These are phyloP conservation scores for Lachnellula arida DNA, from an alignment of 2,329 filamentous ascomycete genomes.

Conservation along the genomic window DNA sequence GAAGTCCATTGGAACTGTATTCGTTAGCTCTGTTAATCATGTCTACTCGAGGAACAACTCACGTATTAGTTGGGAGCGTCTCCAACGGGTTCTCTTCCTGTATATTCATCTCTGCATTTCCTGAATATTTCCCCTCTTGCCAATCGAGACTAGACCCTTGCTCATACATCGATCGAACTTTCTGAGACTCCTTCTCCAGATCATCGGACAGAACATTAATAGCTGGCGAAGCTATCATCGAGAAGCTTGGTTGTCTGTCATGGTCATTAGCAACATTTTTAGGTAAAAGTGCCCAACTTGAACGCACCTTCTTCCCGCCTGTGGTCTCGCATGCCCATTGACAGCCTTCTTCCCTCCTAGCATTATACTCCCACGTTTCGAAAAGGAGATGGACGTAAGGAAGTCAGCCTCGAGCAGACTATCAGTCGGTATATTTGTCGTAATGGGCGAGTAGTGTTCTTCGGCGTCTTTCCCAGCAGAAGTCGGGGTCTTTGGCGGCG, in stretches of 20 bases:
- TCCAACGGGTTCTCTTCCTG: conserved; percentile 4
- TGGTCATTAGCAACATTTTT: conserved; percentile 10
- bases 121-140: conserved; percentile 19
- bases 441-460: conserved; percentile 46
- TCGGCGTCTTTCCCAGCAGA: conserved; percentile 20
- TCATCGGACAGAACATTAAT: conserved; percentile 27
- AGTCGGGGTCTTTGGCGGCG: conserved; percentile 6
- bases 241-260: conserved; percentile 27
- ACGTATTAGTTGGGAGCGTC: conserved; percentile 6
- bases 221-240: conserved; percentile 25
- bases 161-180: conserved; percentile 34
- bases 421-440: conserved; percentile 52
- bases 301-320: conserved; percentile 24
- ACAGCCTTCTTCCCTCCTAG: conserved; percentile 44
- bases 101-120: conserved; percentile 6
- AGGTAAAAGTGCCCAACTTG: not conserved
- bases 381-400: conserved; percentile 53
- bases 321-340: conserved; percentile 20
- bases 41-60: not conserved
- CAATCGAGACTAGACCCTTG: conserved; percentile 23
- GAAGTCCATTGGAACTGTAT: conserved; percentile 16
- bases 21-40: conserved; percentile 14
- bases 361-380: conserved; percentile 60
- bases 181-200: conserved; percentile 31
- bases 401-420: conserved; percentile 54